phyloP scores from a whole-genome alignment of 345 rosid species.

The Geranium brycei region DNA sequence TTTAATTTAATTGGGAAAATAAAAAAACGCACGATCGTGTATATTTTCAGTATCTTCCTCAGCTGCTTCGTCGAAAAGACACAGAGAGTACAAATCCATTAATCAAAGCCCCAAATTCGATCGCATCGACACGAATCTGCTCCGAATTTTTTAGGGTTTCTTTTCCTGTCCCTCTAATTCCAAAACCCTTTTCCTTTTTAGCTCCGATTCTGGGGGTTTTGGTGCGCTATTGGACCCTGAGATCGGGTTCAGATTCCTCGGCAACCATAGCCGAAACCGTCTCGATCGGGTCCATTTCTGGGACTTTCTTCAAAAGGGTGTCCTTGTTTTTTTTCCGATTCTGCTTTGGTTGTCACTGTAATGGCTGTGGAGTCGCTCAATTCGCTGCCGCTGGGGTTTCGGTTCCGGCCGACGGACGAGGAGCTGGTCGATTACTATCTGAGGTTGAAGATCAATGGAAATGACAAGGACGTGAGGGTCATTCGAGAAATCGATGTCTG shows the following conservation, averaged over 20 bases:
- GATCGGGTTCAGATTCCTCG: neutral
- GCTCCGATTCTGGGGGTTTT: neutral
- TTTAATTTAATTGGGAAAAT: too few species aligned
- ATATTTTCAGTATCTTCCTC: too few species aligned
- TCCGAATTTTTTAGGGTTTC: neutral
- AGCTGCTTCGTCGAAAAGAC: too few species aligned
- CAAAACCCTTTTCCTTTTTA: neutral
- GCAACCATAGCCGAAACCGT: neutral
- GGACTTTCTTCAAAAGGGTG: neutral
- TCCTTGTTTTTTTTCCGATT: neutral
- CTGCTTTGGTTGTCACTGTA: neutral
- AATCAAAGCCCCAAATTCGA: neutral
- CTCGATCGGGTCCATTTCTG: neutral
- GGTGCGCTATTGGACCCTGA: neutral
- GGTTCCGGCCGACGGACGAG: conserved; percentile 86
- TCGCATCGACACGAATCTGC: neutral
- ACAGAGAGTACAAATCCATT: too few species aligned
- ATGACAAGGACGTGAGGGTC: conserved; percentile 36
- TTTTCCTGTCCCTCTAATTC: neutral
- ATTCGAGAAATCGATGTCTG: conserved; percentile 80
- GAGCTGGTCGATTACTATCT: conserved; percentile 63
- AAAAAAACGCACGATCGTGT: too few species aligned
- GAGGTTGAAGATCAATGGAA: conserved; percentile 63
- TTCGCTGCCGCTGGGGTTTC: conserved; percentile 67
- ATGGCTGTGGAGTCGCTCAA: conserved; percentile 37